Evolutionary conservation across 2,329 filamentous ascomycete genomes (phyloP).

Genomic region (Kalaharituber pfeilii): DNA sequence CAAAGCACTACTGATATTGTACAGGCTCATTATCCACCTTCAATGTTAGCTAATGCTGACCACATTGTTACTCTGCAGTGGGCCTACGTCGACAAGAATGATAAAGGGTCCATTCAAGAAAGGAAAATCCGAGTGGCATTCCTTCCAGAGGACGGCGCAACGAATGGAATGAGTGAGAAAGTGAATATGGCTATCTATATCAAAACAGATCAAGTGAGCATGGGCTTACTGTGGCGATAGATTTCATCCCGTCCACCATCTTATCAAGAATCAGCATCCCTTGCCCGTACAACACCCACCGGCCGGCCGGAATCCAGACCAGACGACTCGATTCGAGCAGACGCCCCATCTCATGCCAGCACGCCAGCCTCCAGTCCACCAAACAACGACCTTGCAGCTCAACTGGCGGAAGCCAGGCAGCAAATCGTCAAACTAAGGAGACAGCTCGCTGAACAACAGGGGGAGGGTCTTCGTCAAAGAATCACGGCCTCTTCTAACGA

Average conservation of each 20-base stretch:
- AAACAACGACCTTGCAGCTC: slow-evolving; percentile 43
- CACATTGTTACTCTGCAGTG: slow-evolving; percentile 38
- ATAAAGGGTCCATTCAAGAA: slow-evolving; percentile 68
- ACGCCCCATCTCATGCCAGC: slow-evolving; percentile 23
- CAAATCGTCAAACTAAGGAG: slow-evolving; percentile 52
- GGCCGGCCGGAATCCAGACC: slow-evolving; percentile 22
- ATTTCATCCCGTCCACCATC: neutral
- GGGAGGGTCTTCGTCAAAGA: slow-evolving; percentile 54
- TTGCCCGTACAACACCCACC: slow-evolving; percentile 5
- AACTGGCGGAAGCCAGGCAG: slow-evolving; percentile 58
- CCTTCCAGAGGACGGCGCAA: slow-evolving; percentile 43
- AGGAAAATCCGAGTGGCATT: slow-evolving; percentile 91
- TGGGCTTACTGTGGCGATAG: neutral
- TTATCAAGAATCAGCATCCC: neutral
- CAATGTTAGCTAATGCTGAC: slow-evolving; percentile 7
- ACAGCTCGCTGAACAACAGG: slow-evolving; percentile 40
- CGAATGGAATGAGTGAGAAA: slow-evolving; percentile 14
- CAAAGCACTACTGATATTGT: slow-evolving; percentile 66
- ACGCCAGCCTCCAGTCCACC: slow-evolving; percentile 25
- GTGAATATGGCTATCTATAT: neutral
- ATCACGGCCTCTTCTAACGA: slow-evolving; percentile 41
- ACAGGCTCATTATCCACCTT: slow-evolving; percentile 27
- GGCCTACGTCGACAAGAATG: slow-evolving; percentile 51
- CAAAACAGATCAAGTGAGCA: neutral
- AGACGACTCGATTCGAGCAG: slow-evolving; percentile 23